A percentile compares a stretch with the other conserved stretches of the same genome.
phyloP scores from a whole-genome alignment of 202 grass and related monocot species.

The Eragrostis tef region DNA sequence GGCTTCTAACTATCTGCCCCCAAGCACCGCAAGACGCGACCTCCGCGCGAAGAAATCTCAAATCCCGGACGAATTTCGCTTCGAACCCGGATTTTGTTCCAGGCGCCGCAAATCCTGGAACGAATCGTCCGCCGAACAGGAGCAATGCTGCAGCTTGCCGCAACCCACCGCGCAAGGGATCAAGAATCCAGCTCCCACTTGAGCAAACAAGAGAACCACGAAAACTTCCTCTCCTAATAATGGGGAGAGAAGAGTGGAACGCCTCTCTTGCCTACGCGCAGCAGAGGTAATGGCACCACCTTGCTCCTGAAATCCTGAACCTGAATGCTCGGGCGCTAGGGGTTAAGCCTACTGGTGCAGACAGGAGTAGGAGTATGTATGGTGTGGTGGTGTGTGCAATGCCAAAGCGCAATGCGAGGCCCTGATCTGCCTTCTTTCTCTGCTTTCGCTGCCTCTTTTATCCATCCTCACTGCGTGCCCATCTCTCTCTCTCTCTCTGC shows the following conservation, averaged over 20 bases:
- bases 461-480: not conserved
- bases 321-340: constrained; percentile 32
- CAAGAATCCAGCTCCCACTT: constrained; percentile 23
- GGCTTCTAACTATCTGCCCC: constrained; percentile 4
- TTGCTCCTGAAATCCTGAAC: constrained; percentile 33
- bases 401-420: constrained; percentile 16
- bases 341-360: constrained; percentile 30
- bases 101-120: constrained; percentile 30
- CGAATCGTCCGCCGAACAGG: not conserved
- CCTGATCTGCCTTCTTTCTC: constrained; percentile 29
- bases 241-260: not conserved
- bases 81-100: constrained; percentile 1
- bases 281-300: constrained; percentile 14
- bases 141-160: constrained; percentile 26
- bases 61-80: constrained; percentile 36
- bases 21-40: not conserved
- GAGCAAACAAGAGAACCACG: not conserved
- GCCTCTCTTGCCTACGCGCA: constrained; percentile 3
- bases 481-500: not conserved
- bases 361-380: not conserved
- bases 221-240: not conserved
- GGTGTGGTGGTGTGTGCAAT: constrained; percentile 40
- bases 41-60: constrained; percentile 28
- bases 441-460: constrained; percentile 46
- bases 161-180: constrained; percentile 39